Base-by-base conservation (phyloP, 2,329 filamentous ascomycete species). In the Diaporthe velutina region DNA sequence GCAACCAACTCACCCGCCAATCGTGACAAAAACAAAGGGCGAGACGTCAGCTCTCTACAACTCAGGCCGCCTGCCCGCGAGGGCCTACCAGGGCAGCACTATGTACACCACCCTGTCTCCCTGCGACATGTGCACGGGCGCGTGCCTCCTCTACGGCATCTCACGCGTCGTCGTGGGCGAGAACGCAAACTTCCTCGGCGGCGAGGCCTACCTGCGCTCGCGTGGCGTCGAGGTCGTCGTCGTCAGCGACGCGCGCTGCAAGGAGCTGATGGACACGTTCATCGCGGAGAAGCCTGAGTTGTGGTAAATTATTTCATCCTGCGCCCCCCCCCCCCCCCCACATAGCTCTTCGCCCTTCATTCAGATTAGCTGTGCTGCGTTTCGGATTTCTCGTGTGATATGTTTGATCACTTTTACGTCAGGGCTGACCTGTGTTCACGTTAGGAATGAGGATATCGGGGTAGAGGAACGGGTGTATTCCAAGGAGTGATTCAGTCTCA, bases 71-170 rank as follows among this genome's bases (percentile, higher is more conserved):
- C 88, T 95, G 30, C 91, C 92, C 42, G 93, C 93, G 22, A 90
- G 89, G 2, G 88, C 89, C 8, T 95, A 95, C 83, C 88, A 88
- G 75, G 92, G 91, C 40, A 90, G 92, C 48, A 95, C 93, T n/a
- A 95, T 96, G 93, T 96, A 94, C 84, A 96, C 94, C 3, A 95
- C 93, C 0, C 86, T 96, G 9, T 94, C 92, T 3, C 94, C 93
- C 0, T 96, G 94, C 82, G 93, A 94, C 80, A 95, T 95, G 93
- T 96, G 92, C 83, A 95, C 93, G 5, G 93, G 94, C 12, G 93
- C 93, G 3, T 95, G 93, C 79, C 85, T 96, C 75, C 87, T 95
- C 75, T 96, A 95, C 86, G 93, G 93, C 79, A 89, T 96, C 74
- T 87, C 89, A 61, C 89, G 93, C 30, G 93, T 95, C 4, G 93